A percentile compares a stretch with the other conserved stretches of the same genome.
Conservation (phyloP, 1,284 basidiomycete genomes). For the Apiotrichum sp. region DNA sequence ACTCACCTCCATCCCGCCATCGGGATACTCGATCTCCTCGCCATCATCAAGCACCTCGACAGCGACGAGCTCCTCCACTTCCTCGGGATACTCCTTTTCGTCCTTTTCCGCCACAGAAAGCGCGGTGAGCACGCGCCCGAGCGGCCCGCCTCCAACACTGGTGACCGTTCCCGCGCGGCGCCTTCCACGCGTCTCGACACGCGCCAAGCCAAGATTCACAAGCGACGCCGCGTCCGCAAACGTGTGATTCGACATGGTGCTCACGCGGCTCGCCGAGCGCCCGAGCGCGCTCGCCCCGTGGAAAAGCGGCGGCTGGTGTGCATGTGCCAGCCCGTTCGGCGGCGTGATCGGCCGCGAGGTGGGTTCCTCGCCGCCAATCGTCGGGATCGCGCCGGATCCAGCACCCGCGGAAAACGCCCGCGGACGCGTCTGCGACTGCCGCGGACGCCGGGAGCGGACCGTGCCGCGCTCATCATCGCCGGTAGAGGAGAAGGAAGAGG, state of each 20-base stretch:
- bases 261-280: conserved; percentile 14
- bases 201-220: conserved; percentile 10
- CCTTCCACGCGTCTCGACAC: conserved; percentile 14
- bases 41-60: conserved; percentile 18
- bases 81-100: neutral
- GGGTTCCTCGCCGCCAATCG: neutral
- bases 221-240: conserved; percentile 13
- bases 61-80: conserved; percentile 11
- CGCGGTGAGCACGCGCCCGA: neutral
- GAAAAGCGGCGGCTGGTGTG: neutral
- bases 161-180: conserved; percentile 11
- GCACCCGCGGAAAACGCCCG: conserved; percentile 12
- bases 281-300: conserved; percentile 3
- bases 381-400: conserved; percentile 4
- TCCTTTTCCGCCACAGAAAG: neutral
- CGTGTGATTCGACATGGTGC: conserved; percentile 12
- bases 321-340: neutral
- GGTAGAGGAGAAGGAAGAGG: neutral
- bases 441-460: neutral
- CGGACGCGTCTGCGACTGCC: neutral
- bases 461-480: no score
- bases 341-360: neutral
- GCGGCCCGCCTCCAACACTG: conserved; percentile 3
- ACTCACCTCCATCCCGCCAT: conserved; percentile 20
- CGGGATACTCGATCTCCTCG: conserved; percentile 21